phyloP scores from a whole-genome alignment of 768 basidiomycete species.

The Strobilomyces confusus region DNA sequence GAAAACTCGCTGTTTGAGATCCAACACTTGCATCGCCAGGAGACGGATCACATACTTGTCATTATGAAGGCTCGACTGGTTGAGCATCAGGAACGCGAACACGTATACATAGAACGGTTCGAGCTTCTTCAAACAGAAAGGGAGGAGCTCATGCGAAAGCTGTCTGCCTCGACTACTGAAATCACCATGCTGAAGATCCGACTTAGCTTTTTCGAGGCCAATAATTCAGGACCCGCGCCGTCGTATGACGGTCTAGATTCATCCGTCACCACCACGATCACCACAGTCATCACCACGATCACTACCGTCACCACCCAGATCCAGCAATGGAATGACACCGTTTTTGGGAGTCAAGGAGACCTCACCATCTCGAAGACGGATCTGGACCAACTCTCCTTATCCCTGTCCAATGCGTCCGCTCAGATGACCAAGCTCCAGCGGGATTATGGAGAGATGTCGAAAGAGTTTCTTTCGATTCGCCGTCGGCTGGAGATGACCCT shows the following conservation, averaged over 20 bases:
- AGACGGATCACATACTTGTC: neutral
- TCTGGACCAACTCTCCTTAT: constrained; percentile 2
- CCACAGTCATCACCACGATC: constrained; percentile 1
- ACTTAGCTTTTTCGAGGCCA: neutral
- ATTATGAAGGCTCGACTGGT: neutral
- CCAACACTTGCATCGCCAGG: neutral
- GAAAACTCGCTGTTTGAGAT: neutral
- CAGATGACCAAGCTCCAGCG: neutral
- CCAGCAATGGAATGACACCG: neutral
- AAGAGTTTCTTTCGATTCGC: neutral
- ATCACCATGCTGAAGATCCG: neutral
- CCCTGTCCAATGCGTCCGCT: constrained; percentile 1
- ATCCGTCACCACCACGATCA: neutral
- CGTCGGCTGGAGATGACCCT: neutral
- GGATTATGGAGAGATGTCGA: neutral
- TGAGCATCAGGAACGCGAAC: neutral
- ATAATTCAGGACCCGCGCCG: neutral
- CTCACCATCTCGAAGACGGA: constrained; percentile 3
- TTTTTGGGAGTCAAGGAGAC: neutral
- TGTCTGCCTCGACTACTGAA: neutral
- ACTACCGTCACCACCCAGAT: constrained; percentile 1
- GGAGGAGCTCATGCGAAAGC: neutral
- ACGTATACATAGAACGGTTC: neutral
- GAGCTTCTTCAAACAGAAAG: neutral
- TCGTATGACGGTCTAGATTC: neutral